Conservation (phyloP, 345 rosid species). For the Chamaenerion angustifolium region DNA sequence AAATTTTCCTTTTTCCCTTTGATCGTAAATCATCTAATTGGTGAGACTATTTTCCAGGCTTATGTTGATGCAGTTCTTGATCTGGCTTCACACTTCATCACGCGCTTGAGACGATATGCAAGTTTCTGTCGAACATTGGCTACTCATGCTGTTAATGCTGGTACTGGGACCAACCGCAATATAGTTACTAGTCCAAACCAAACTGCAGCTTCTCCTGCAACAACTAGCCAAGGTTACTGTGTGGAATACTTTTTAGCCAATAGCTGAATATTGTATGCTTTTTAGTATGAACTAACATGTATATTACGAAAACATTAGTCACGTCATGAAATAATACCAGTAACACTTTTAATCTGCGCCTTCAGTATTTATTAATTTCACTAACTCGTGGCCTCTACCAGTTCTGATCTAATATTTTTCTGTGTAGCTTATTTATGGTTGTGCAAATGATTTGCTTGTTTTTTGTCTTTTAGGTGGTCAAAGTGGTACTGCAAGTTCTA, state of each 20-base stretch:
- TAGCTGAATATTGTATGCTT: no score
- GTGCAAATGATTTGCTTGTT: no score
- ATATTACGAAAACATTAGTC: no score
- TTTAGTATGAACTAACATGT: no score
- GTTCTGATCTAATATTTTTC: no score
- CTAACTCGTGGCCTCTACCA: no score
- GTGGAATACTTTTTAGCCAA: conserved; percentile 4
- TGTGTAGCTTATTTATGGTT: no score
- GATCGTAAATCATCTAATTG: conserved; percentile 7
- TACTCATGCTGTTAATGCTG: conserved; percentile 87
- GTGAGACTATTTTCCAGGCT: conserved; percentile 39
- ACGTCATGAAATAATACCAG: no score
- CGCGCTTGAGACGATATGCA: conserved; percentile 92
- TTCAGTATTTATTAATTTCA: no score
- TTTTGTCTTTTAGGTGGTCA: conserved; percentile 41
- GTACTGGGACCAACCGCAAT: conserved; percentile 77
- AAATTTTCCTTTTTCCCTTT: not conserved
- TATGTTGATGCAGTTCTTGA: conserved; percentile 98
- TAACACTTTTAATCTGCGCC: no score
- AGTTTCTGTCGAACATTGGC: conserved; percentile 99
- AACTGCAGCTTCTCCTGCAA: conserved; percentile 58
- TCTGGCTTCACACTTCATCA: conserved; percentile 96
- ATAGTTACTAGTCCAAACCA: conserved; percentile 81
- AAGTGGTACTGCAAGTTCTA: conserved; percentile 60
- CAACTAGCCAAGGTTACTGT: conserved; percentile 66